Percentiles rank a stretch among this genome's conserved stretches.
Conservation (phyloP, 2,329 filamentous ascomycete genomes). For the Cadophora sp. region DNA sequence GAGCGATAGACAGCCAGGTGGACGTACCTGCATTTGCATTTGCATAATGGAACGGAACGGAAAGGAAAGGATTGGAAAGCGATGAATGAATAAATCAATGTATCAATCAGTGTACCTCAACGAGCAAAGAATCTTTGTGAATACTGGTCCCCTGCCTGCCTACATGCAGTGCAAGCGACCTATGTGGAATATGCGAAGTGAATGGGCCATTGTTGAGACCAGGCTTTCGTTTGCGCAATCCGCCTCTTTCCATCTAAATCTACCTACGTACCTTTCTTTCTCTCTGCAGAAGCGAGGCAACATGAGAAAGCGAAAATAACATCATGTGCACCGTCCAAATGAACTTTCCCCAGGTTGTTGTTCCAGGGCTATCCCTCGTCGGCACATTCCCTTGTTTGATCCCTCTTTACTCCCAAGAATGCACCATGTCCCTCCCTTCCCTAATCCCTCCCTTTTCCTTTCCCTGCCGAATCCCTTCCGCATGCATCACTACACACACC, state of each 20-base stretch:
- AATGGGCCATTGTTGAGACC: neutral
- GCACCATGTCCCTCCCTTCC: neutral
- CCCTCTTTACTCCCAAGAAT: neutral
- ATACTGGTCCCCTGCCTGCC: neutral
- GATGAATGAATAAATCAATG: constrained; percentile 1
- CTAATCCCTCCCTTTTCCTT: neutral
- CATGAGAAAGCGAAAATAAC: neutral
- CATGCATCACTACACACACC: neutral
- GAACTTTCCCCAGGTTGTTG: neutral
- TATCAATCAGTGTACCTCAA: neutral
- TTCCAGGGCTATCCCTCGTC: neutral
- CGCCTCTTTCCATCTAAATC: neutral
- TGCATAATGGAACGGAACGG: neutral
- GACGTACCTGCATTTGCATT: constrained; percentile 10
- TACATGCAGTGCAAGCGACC: neutral
- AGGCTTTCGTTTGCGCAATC: neutral
- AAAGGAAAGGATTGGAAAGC: neutral
- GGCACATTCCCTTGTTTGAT: neutral
- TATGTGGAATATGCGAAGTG: neutral
- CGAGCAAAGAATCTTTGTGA: neutral
- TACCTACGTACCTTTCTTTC: too few species aligned
- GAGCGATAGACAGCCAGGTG: constrained; percentile 11
- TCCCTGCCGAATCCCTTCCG: neutral
- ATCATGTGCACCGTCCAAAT: neutral
- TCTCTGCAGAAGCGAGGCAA: neutral